Evolutionary conservation across 805 yeast genomes (phyloP), one percentile per base, ranked within the genome.

Genomic region (Ogataea ramenticola): DNA sequence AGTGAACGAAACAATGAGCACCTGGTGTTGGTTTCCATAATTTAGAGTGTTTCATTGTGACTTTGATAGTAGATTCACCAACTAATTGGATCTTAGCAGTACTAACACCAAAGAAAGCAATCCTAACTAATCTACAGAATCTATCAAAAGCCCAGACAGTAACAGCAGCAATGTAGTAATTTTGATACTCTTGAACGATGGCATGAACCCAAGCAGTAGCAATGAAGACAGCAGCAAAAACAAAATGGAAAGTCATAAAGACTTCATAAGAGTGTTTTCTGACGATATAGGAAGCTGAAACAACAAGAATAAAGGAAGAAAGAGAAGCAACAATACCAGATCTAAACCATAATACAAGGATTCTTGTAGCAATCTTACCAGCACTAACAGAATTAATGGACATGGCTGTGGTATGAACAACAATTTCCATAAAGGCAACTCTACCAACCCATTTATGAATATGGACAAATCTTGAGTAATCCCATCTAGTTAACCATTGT

Each of bases 191-290:
- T 38, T 52, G 66, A 56, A 41, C 35, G 43, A 45, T 61, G 50
- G 79, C 69, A 60, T 87, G 95, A 32, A 64, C 58, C 74, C 77
- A 84, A 39, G 74, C 71, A n/a, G 75, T 74, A 37, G 71, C 69
- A 36, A 80, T 60, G 58, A 82, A 79, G 20, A 71, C 44, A 3
- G 68, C 64, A 14, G 79, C 85, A 40, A 83, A 57, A 1, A 72
- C 46, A 39, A 83, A 71, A 55, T 86, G 95, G n/a, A 69, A 33
- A 12, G 70, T 48, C 17, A 80, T 54, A 64, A 86, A 82, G 4
- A 69, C 38, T 53, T 86, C 95, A 60, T 87, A 87, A 46, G 66
- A 62, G 43, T 56, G 51, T 40, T 68, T 70, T 61, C 95, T 73
- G 46, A 84, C 57, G 14, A 62, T 47, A 45, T 71, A 72, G 42